These are phyloP conservation scores for Fulvia fulva DNA, from an alignment of 2,329 filamentous ascomycete species.

Conservation along the genomic window DNA sequence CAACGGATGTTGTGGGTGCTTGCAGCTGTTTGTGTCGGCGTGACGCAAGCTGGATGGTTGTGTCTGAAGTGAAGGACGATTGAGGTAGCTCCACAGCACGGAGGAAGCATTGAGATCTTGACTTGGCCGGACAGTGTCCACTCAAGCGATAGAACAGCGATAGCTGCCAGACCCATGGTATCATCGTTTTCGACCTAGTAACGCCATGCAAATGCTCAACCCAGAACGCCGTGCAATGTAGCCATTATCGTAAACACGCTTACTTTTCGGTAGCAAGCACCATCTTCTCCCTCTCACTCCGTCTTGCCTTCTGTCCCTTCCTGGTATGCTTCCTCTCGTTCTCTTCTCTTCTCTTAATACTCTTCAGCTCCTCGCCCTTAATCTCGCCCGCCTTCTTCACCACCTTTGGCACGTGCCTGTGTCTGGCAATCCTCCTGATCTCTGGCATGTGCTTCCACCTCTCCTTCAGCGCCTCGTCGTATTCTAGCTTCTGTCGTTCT, in stretches of 20 bases:
- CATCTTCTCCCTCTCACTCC: constrained; percentile 88
- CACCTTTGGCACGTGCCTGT: constrained; percentile 85
- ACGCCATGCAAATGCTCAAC: background rate
- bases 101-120: background rate
- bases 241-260: background rate
- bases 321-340: constrained; percentile 89
- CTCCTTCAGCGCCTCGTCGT: constrained; percentile 78
- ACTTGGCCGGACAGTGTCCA: too few species aligned
- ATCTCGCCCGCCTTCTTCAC: constrained; percentile 96
- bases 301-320: constrained; percentile 70
- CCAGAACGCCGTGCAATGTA: background rate
- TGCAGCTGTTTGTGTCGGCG: background rate
- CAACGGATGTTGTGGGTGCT: background rate
- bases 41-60: background rate
- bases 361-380: constrained; percentile 81
- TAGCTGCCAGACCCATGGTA: background rate
- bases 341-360: constrained; percentile 87
- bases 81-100: background rate
- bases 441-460: constrained; percentile 95
- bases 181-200: background rate
- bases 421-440: constrained; percentile 81
- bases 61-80: background rate
- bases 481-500: constrained; percentile 84
- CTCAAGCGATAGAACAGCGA: background rate
- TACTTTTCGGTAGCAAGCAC: constrained; percentile 66